Percentiles rank a stretch among this genome's conserved stretches.
Conservation (phyloP, 805 yeast species). For the Zygosaccharomyces bisporus region DNA sequence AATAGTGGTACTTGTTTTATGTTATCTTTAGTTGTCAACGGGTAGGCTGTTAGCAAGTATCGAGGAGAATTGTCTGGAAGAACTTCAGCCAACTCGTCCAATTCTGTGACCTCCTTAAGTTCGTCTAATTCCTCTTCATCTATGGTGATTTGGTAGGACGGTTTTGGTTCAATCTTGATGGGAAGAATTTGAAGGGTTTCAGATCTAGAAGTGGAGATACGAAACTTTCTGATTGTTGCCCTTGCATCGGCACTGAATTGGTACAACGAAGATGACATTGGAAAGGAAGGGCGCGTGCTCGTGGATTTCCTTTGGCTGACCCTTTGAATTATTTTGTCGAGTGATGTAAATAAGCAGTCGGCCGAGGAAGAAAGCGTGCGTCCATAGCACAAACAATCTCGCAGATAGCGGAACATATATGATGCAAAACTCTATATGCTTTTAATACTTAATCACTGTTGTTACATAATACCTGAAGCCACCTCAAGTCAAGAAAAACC, state of each 20-base stretch:
- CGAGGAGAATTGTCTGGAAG: constrained; percentile 82
- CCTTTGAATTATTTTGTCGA: not conserved
- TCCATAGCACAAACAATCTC: not conserved
- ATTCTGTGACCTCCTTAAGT: constrained; percentile 40
- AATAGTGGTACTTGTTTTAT: constrained; percentile 70
- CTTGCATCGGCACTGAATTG: constrained; percentile 59
- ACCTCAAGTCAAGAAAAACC: constrained; percentile 32
- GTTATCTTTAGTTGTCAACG: constrained; percentile 66
- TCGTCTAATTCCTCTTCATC: constrained; percentile 49
- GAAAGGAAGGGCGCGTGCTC: not conserved
- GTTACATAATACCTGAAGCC: not conserved
- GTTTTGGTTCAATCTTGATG: constrained; percentile 33
- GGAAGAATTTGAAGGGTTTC: constrained; percentile 57
- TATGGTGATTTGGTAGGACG: constrained; percentile 33
- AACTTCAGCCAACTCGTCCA: constrained; percentile 67
- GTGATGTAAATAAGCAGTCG: not conserved
- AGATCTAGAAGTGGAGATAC: constrained; percentile 67
- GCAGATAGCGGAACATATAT: not conserved
- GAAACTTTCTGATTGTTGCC: constrained; percentile 60
- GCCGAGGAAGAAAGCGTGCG: not conserved
- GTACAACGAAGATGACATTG: constrained; percentile 46
- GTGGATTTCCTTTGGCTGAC: not conserved
- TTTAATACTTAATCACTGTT: not conserved
- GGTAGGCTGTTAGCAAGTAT: constrained; percentile 71
- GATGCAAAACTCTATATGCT: not conserved